These are phyloP conservation scores for Agaricales sp. DNA, from an alignment of 1,284 basidiomycete species.

Conservation along the genomic window DNA sequence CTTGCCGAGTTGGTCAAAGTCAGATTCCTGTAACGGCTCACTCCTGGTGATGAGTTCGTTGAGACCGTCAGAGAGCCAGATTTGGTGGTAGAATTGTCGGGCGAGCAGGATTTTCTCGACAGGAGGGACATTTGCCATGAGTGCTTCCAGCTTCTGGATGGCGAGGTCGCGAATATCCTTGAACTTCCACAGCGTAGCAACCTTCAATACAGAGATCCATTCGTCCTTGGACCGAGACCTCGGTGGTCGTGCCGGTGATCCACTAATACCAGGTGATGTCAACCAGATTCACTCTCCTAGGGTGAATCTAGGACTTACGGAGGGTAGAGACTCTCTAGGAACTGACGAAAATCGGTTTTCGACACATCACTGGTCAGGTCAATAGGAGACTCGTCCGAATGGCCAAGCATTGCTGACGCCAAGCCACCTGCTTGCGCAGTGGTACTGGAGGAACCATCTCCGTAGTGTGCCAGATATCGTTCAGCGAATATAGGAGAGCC, in stretches of 20 bases:
- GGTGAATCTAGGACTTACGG: neutral
- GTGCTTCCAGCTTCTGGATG: neutral
- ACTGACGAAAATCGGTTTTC: neutral
- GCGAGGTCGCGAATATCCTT: neutral
- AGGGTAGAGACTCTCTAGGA: neutral
- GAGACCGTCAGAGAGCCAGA: neutral
- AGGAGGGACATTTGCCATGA: neutral
- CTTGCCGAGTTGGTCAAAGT: neutral
- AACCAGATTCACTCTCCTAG: too few relatives aligned
- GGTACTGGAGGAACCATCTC: neutral
- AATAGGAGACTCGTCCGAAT: neutral
- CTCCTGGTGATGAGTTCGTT: neutral
- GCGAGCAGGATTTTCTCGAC: neutral
- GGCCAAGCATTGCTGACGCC: neutral
- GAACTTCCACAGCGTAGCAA: slow-evolving; percentile 5
- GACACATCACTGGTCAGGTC: neutral
- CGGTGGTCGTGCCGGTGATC: neutral
- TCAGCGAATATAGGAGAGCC: neutral
- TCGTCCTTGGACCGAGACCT: neutral
- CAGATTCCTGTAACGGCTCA: neutral
- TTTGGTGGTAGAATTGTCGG: neutral
- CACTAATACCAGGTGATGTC: neutral
- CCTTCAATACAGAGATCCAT: slow-evolving; percentile 4
- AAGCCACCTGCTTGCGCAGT: too few relatives aligned
- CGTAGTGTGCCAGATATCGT: neutral